Evolutionary conservation across 225 moss, liverwort and hornwort genomes (phyloP).

Genomic region (Marchantia paleacea): DNA sequence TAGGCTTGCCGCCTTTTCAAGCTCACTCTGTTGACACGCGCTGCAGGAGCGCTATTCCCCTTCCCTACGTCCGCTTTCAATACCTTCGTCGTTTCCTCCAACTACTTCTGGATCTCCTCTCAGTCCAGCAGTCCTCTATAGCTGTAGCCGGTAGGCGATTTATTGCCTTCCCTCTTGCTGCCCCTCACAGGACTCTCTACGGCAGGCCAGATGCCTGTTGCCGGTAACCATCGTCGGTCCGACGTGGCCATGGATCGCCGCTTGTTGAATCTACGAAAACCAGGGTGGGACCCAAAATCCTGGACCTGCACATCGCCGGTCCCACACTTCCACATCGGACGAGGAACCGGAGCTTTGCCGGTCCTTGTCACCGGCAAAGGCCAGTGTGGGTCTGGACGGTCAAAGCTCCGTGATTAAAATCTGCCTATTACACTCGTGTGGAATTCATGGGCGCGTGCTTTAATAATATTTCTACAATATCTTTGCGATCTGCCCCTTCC

Average conservation of each 20-base stretch:
- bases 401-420: slow-evolving; percentile 23
- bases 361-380: slow-evolving; percentile 17
- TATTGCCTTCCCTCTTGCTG: slow-evolving; percentile 9
- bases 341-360: neutral
- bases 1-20: slow-evolving; percentile 21
- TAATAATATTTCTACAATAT: slow-evolving; percentile 20
- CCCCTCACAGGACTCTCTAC: slow-evolving; percentile 11
- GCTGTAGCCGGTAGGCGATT: slow-evolving; percentile 7
- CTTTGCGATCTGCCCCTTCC: neutral
- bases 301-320: neutral
- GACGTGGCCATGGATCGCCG: slow-evolving; percentile 6
- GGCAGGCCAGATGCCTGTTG: neutral
- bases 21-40: slow-evolving; percentile 5
- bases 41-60: slow-evolving; percentile 20
- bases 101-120: slow-evolving; percentile 3
- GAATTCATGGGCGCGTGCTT: slow-evolving; percentile 11
- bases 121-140: slow-evolving; percentile 6
- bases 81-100: slow-evolving; percentile 13
- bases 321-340: slow-evolving; percentile 14
- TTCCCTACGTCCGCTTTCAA: slow-evolving; percentile 17
- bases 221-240: slow-evolving; percentile 7
- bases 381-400: slow-evolving; percentile 2
- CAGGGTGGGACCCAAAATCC: neutral
- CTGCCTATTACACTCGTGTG: slow-evolving; percentile 16
- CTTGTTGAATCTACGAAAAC: slow-evolving; percentile 12